Evolutionary conservation across 225 moss, liverwort and hornwort genomes (phyloP).

Genomic region (Neckera pumila): DNA sequence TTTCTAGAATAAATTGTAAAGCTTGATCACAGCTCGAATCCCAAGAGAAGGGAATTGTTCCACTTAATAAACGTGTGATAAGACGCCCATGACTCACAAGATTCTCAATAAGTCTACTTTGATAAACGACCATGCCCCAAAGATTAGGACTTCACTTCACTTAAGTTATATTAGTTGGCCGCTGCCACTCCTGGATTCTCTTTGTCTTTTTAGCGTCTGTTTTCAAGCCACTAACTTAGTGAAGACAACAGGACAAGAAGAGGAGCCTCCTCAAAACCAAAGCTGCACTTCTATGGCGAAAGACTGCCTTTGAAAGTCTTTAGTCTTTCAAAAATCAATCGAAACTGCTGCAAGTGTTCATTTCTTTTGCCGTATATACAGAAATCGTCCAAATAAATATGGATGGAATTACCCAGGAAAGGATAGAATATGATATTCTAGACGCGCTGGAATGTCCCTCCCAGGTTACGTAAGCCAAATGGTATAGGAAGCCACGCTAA

Average conservation of each 20-base stretch:
- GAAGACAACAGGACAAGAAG: neutral
- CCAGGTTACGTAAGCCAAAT: neutral
- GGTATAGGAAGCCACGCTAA: neutral
- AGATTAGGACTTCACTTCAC: neutral
- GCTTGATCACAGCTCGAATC: neutral
- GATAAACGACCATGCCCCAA: neutral
- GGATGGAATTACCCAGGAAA: neutral
- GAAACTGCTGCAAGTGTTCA: neutral
- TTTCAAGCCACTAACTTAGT: neutral
- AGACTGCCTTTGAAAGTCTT: neutral
- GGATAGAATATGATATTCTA: neutral
- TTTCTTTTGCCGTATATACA: neutral
- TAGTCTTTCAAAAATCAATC: neutral
- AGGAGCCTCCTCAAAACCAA: neutral
- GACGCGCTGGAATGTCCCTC: neutral
- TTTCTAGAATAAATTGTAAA: neutral
- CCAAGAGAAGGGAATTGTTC: neutral
- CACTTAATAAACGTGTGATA: neutral
- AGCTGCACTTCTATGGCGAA: neutral
- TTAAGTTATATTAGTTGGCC: neutral
- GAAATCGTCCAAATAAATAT: neutral
- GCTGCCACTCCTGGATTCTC: neutral
- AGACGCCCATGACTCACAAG: neutral
- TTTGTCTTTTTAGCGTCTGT: neutral
- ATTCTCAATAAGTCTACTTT: neutral